These are phyloP conservation scores for Auricularia sp. DNA, from an alignment of 768 basidiomycete species.

Conservation along the genomic window DNA sequence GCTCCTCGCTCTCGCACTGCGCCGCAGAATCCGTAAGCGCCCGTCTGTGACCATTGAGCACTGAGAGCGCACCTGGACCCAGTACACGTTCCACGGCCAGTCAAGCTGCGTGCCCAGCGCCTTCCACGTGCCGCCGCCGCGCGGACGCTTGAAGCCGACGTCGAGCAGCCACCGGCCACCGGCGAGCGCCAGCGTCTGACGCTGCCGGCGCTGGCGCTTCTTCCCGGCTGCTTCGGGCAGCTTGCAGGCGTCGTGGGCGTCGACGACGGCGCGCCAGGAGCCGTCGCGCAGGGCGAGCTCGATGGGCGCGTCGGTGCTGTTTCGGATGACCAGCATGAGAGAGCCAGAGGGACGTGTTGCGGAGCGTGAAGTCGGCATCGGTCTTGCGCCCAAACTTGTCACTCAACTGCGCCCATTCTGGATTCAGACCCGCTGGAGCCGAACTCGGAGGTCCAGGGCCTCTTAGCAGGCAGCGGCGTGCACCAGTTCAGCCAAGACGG, in stretches of 20 bases:
- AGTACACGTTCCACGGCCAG: not conserved
- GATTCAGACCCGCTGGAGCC: too few species aligned
- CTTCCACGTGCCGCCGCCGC: not conserved
- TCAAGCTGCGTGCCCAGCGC: not conserved
- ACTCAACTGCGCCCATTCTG: too few species aligned
- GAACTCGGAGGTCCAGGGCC: too few species aligned
- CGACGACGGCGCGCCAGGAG: not conserved
- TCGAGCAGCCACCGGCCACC: not conserved
- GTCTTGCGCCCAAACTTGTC: too few species aligned
- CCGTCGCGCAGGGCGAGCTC: not conserved
- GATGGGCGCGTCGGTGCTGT: not conserved
- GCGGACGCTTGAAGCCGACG: not conserved
- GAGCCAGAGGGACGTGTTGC: too few species aligned
- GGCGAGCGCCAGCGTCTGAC: not conserved
- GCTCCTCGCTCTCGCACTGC: slow-evolving; percentile 2
- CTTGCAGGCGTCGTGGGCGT: not conserved
- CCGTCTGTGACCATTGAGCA: not conserved
- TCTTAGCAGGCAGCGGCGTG: too few species aligned
- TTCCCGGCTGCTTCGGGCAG: not conserved
- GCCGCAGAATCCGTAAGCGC: not conserved
- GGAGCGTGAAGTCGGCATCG: too few species aligned
- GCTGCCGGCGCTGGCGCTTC: not conserved
- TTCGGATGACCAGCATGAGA: not conserved
- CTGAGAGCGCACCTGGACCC: not conserved
- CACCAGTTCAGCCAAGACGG: too few species aligned